Evolutionary conservation across 2,329 filamentous ascomycete species (phyloP).

Genomic region (Fusarium globosum): DNA sequence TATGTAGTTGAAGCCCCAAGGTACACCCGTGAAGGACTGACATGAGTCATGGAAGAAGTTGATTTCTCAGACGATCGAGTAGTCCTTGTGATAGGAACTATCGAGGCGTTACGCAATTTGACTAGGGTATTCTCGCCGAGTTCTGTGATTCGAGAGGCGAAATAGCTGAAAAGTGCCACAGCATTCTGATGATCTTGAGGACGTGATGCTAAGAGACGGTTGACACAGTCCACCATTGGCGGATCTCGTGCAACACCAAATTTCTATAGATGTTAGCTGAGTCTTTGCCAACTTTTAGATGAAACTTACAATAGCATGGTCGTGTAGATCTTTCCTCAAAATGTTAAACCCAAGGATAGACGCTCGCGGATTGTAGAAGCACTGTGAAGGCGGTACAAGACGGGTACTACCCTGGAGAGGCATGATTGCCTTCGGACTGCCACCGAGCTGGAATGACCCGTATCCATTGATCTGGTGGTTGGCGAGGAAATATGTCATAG

Average conservation of each 20-base stretch:
- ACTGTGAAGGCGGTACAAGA: slow-evolving; percentile 78
- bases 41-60: slow-evolving; percentile 47
- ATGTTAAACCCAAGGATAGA: slow-evolving; percentile 84
- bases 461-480: slow-evolving; percentile 86
- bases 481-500: slow-evolving; percentile 84
- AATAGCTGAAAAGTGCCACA: slow-evolving; percentile 81
- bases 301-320: slow-evolving; percentile 73
- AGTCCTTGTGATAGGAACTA: slow-evolving; percentile 73
- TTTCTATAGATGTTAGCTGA: slow-evolving; percentile 59
- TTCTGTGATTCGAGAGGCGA: slow-evolving; percentile 80
- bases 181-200: slow-evolving; percentile 76
- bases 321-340: slow-evolving; percentile 78
- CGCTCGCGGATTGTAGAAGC: slow-evolving; percentile 84
- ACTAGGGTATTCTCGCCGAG: slow-evolving; percentile 70
- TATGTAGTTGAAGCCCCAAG: slow-evolving; percentile 78
- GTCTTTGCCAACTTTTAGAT: neutral
- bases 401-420: slow-evolving; percentile 77
- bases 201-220: slow-evolving; percentile 76
- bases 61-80: slow-evolving; percentile 55
- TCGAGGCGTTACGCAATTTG: slow-evolving; percentile 71
- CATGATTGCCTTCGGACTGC: slow-evolving; percentile 70
- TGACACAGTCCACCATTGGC: slow-evolving; percentile 79
- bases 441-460: slow-evolving; percentile 67
- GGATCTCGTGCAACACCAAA: slow-evolving; percentile 90
- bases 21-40: slow-evolving; percentile 81